A percentile compares a stretch with the other conserved stretches of the same genome.
Evolutionary conservation across 2,329 filamentous ascomycete genomes (phyloP).

Genomic region (Parastagonospora avenae): DNA sequence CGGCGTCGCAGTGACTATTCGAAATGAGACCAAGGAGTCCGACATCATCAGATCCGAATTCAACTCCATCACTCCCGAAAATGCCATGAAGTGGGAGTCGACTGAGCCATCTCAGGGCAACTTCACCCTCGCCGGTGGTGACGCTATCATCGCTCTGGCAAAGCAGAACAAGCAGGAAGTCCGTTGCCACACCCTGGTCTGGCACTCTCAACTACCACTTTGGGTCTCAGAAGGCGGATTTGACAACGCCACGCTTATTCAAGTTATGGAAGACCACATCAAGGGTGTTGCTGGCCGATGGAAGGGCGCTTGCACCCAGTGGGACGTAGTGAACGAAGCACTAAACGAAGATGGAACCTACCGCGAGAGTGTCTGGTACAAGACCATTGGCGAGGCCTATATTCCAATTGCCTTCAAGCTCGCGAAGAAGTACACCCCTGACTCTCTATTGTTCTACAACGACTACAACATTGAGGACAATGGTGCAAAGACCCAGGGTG

Average conservation of each 20-base stretch:
- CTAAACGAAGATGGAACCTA: slow-evolving; percentile 55
- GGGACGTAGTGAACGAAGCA: slow-evolving; percentile 51
- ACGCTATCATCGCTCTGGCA: slow-evolving; percentile 43
- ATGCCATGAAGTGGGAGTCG: slow-evolving; percentile 43
- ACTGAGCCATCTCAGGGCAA: slow-evolving; percentile 44
- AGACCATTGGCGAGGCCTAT: slow-evolving; percentile 52
- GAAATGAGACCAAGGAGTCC: slow-evolving; percentile 29
- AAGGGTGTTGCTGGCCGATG: slow-evolving; percentile 46
- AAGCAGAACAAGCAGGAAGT: slow-evolving; percentile 41
- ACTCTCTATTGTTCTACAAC: slow-evolving; percentile 60
- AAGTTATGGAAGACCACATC: slow-evolving; percentile 51
- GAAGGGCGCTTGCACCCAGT: slow-evolving; percentile 46
- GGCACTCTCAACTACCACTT: slow-evolving; percentile 48
- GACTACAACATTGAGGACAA: slow-evolving; percentile 68
- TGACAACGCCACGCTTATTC: slow-evolving; percentile 49
- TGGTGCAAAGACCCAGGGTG: slow-evolving; percentile 50
- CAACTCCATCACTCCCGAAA: slow-evolving; percentile 35
- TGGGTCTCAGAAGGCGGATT: slow-evolving; percentile 47
- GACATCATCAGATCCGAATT: slow-evolving; percentile 35
- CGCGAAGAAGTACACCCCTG: slow-evolving; percentile 46
- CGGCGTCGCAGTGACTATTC: slow-evolving; percentile 33
- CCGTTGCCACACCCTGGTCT: slow-evolving; percentile 51
- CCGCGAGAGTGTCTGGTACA: slow-evolving; percentile 49
- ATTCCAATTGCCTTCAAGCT: slow-evolving; percentile 53
- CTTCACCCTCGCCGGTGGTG: slow-evolving; percentile 47